These are phyloP conservation scores for Colletotrichum tofieldiae DNA, from an alignment of 2,329 filamentous ascomycete species.

Conservation along the genomic window DNA sequence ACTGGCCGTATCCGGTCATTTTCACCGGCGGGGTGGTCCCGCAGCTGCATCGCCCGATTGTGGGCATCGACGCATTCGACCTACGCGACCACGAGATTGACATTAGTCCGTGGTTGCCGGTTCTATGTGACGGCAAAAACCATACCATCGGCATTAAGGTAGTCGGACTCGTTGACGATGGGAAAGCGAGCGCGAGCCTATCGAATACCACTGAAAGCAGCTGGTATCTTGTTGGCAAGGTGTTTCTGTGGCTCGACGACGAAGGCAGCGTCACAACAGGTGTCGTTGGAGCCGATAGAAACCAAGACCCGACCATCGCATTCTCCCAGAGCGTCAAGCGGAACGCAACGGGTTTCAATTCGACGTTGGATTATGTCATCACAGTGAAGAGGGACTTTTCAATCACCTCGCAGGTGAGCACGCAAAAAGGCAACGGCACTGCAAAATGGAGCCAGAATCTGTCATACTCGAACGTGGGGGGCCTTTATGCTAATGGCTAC, in stretches of 20 bases:
- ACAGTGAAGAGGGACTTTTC: constrained; percentile 68
- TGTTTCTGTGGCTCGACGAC: constrained; percentile 81
- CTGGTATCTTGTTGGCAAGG: constrained; percentile 85
- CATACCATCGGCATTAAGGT: constrained; percentile 82
- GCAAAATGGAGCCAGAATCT: constrained; percentile 72
- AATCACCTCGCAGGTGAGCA: constrained; percentile 66
- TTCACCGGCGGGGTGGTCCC: constrained; percentile 87
- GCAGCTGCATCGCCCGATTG: constrained; percentile 83
- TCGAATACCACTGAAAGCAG: constrained; percentile 72
- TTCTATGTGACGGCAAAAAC: constrained; percentile 75
- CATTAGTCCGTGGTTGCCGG: constrained; percentile 81
- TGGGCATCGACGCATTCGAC: constrained; percentile 85
- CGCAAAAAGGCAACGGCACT: constrained; percentile 58
- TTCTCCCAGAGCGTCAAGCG: constrained; percentile 65
- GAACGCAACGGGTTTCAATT: constrained; percentile 68
- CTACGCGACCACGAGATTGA: constrained; percentile 86
- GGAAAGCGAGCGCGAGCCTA: constrained; percentile 59
- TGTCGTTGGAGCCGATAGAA: constrained; percentile 49
- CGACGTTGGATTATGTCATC: constrained; percentile 73
- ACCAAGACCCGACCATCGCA: constrained; percentile 60
- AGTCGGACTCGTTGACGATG: constrained; percentile 74
- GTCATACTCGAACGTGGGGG: constrained; percentile 69
- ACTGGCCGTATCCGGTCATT: constrained; percentile 86
- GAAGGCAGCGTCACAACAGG: constrained; percentile 68
- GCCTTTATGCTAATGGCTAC: constrained; percentile 43